phyloP scores from a whole-genome alignment of 2,329 filamentous ascomycete species.

The Xylaria sp. region DNA sequence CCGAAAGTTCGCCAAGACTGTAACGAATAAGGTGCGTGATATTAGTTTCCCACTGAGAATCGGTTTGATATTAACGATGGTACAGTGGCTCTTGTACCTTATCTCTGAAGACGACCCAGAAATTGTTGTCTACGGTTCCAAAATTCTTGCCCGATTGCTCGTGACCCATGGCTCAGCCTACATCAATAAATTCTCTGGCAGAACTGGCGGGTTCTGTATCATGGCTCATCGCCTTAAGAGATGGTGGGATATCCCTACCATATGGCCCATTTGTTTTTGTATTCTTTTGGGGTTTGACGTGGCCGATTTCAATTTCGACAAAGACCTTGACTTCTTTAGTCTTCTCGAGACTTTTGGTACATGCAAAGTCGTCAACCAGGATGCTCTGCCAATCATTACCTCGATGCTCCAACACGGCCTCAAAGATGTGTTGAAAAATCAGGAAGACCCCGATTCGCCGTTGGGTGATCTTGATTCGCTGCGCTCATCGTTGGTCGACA shows the following conservation, averaged over 20 bases:
- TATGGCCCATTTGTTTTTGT: conserved; percentile 91
- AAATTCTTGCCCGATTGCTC: conserved; percentile 84
- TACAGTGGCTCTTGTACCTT: conserved; percentile 88
- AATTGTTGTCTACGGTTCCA: conserved; percentile 82
- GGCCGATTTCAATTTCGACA: conserved; percentile 76
- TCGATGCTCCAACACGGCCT: conserved; percentile 89
- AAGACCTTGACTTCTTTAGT: conserved; percentile 77
- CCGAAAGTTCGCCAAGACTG: conserved; percentile 89
- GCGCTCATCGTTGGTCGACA: conserved; percentile 40
- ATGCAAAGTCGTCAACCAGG: conserved; percentile 76
- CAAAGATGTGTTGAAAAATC: conserved; percentile 73
- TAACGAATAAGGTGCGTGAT: conserved; percentile 85
- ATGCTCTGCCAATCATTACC: conserved; percentile 81
- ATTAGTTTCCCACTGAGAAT: conserved; percentile 38
- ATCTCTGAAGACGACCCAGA: conserved; percentile 87
- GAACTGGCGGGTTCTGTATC: conserved; percentile 87
- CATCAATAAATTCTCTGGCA: conserved; percentile 82
- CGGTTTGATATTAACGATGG: conserved; percentile 50
- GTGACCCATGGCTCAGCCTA: conserved; percentile 85
- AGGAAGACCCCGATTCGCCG: conserved; percentile 69
- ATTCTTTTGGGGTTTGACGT: conserved; percentile 89
- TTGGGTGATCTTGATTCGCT: conserved; percentile 42
- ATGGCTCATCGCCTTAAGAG: conserved; percentile 83
- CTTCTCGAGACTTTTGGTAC: conserved; percentile 79
- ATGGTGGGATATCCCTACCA: conserved; percentile 86